Evolutionary conservation across 768 basidiomycete genomes (phyloP).

Genomic region (Boletus rufocinnamomeus): DNA sequence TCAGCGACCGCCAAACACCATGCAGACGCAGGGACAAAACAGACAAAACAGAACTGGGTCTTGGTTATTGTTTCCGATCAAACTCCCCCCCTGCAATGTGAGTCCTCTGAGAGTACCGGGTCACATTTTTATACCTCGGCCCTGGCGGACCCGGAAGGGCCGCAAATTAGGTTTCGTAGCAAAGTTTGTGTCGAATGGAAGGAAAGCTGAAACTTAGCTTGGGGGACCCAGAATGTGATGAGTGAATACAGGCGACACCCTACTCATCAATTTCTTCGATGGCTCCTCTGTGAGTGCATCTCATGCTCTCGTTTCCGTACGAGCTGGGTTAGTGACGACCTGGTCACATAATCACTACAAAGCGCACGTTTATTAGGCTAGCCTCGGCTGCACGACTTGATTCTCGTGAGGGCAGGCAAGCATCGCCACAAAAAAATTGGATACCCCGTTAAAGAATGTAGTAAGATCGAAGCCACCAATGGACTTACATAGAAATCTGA

Average conservation of each 20-base stretch:
- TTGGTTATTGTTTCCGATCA: neutral
- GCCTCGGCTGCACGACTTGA: neutral
- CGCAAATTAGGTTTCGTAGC: neutral
- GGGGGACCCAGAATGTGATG: neutral
- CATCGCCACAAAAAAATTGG: neutral
- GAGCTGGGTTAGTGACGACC: neutral
- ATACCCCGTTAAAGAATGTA: neutral
- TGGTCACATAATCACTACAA: neutral
- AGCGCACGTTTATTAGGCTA: neutral
- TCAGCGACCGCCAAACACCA: neutral
- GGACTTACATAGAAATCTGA: slow-evolving; percentile 1
- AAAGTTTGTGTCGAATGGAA: neutral
- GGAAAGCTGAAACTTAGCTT: neutral
- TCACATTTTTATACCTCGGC: neutral
- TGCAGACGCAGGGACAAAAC: neutral
- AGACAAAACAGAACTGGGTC: neutral
- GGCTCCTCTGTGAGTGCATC: neutral
- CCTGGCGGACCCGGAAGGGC: neutral
- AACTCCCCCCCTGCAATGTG: neutral
- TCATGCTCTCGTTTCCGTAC: neutral
- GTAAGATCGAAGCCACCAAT: neutral
- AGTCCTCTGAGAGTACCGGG: neutral
- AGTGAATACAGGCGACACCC: neutral
- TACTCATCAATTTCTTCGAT: neutral
- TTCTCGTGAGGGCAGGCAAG: neutral